Percentiles rank a stretch among this genome's conserved stretches.
These are phyloP conservation scores for Claviceps spartinae DNA, from an alignment of 2,329 filamentous ascomycete genomes.

Conservation along the genomic window DNA sequence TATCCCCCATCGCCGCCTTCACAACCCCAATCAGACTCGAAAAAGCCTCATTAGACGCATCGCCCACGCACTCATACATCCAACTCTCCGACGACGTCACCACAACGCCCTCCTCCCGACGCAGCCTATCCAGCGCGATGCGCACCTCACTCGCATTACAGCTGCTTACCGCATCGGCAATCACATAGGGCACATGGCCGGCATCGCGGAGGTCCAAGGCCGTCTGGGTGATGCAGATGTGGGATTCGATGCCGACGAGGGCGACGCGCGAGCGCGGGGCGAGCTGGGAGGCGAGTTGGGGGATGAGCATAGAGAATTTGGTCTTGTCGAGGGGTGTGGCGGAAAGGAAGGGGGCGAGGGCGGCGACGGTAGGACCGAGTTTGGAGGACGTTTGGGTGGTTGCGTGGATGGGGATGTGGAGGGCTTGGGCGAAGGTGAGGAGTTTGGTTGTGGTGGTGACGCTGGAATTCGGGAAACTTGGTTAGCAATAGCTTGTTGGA, in stretches of 20 bases:
- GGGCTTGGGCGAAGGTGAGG: constrained; percentile 47
- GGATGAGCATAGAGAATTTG: constrained; percentile 75
- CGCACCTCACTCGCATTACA: constrained; percentile 72
- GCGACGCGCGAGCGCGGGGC: constrained; percentile 43
- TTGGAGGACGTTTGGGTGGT: constrained; percentile 74
- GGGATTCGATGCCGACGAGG: constrained; percentile 81
- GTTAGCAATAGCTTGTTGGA: background rate
- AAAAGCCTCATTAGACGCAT: constrained; percentile 62
- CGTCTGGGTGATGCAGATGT: constrained; percentile 93
- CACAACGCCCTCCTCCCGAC: constrained; percentile 54
- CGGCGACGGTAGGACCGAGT: constrained; percentile 65
- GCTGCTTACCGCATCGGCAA: constrained; percentile 82
- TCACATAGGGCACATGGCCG: constrained; percentile 72
- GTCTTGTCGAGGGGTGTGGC: constrained; percentile 67
- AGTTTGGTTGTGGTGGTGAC: constrained; percentile 56
- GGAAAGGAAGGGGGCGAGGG: constrained; percentile 46
- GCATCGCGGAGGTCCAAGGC: constrained; percentile 62
- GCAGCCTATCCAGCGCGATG: constrained; percentile 63
- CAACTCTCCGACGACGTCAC: constrained; percentile 84
- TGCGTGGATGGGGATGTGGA: constrained; percentile 66
- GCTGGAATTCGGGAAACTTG: constrained; percentile 24
- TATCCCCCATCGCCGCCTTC: constrained; percentile 60
- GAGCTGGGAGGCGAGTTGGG: constrained; percentile 39
- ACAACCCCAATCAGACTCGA: constrained; percentile 60
- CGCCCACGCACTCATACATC: constrained; percentile 79